Percentiles rank a stretch among this genome's conserved stretches.
Conservation (phyloP, 1,284 basidiomycete genomes). For the Cryptococcus sp. region DNA sequence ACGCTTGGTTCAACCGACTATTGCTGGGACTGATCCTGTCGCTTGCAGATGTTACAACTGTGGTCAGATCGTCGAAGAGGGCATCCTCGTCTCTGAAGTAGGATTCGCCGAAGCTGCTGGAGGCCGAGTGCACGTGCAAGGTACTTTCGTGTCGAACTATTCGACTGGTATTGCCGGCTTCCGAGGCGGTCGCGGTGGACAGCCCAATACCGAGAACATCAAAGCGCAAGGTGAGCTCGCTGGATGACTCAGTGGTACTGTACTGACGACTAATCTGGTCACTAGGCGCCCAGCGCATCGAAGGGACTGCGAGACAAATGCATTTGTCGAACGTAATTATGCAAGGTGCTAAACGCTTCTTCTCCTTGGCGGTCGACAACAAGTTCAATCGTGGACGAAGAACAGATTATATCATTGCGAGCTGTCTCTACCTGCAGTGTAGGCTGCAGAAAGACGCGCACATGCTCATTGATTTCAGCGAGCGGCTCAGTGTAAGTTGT, state of each 20-base stretch:
- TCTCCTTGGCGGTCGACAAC: conserved; percentile 90
- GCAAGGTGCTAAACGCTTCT: conserved; percentile 81
- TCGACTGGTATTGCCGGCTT: conserved; percentile 59
- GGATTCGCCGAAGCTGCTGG: conserved; percentile 90
- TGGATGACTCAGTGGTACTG: neutral
- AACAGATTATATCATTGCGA: conserved; percentile 89
- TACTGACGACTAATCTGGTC: neutral
- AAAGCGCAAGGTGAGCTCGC: conserved; percentile 40
- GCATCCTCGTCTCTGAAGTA: conserved; percentile 89
- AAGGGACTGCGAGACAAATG: conserved; percentile 74
- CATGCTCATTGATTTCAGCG: conserved; percentile 99
- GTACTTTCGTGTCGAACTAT: conserved; percentile 88
- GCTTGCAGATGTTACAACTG: conserved; percentile 68
- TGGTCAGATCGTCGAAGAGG: conserved; percentile 89
- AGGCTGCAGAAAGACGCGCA: conserved; percentile 82
- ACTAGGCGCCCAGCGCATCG: conserved; percentile 76
- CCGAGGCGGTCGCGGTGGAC: conserved; percentile 26
- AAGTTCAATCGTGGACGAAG: conserved; percentile 91
- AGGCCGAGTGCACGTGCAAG: conserved; percentile 93
- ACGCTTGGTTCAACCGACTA: neutral
- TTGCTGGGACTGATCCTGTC: neutral
- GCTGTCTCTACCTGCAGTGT: conserved; percentile 94
- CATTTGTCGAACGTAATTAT: conserved; percentile 77
- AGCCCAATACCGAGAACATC: conserved; percentile 36
- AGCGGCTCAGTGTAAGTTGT: conserved; percentile 73